Conservation (phyloP, 2,329 filamentous ascomycete genomes). For the Colletotrichum aenigma region DNA sequence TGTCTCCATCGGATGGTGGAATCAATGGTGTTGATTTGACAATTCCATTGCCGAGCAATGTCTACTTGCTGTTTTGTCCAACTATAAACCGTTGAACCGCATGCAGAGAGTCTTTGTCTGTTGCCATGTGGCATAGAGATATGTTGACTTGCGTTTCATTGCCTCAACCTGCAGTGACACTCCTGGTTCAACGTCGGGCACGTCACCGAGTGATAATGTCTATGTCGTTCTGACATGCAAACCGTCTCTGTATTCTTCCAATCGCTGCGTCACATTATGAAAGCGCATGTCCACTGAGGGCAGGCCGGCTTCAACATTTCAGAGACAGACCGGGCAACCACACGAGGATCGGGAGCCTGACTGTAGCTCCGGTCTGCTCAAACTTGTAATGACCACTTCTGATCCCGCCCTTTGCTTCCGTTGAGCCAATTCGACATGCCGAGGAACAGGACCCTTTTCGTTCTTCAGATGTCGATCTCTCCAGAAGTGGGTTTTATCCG, state of each 20-base stretch:
- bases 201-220: neutral
- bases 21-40: neutral
- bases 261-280: neutral
- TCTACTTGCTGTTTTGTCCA: neutral
- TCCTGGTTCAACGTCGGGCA: rapidly evolving
- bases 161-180: neutral
- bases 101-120: neutral
- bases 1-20: neutral
- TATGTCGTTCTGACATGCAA: neutral
- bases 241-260: neutral
- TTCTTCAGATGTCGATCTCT: neutral
- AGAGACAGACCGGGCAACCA: neutral
- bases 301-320: neutral
- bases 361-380: neutral
- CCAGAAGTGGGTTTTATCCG: neutral
- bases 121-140: neutral
- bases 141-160: neutral
- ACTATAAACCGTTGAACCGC: neutral
- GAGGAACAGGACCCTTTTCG: neutral
- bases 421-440: neutral
- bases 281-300: neutral
- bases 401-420: neutral
- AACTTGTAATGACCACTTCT: neutral
- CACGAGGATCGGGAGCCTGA: neutral
- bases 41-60: neutral